Conservation (phyloP, 1,284 basidiomycete genomes). For the Moesziomyces parantarcticus region DNA sequence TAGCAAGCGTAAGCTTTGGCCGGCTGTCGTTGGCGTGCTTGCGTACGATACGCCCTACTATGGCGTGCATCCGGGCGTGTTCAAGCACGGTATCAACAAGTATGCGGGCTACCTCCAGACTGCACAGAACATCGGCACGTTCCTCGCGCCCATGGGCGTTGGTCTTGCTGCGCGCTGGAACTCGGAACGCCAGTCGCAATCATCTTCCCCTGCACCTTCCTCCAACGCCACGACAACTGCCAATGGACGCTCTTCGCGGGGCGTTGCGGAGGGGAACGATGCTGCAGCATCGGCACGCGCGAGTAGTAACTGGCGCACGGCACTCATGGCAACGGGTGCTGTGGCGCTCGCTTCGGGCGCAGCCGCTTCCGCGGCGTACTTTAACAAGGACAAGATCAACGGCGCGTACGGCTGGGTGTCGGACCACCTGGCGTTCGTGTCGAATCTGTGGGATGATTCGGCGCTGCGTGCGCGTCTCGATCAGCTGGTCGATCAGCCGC, state of each 20-base stretch:
- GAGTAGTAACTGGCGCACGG: constrained; percentile 28
- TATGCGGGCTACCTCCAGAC: constrained; percentile 78
- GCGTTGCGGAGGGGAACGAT: constrained; percentile 2
- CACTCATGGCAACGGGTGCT: constrained; percentile 70
- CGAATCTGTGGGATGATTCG: constrained; percentile 84
- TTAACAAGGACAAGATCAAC: constrained; percentile 73
- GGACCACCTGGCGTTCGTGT: constrained; percentile 91
- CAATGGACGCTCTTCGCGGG: constrained; percentile 28
- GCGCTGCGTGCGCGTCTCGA: constrained; percentile 73
- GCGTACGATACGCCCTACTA: constrained; percentile 83
- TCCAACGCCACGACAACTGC: constrained; percentile 29
- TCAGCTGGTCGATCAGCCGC: constrained; percentile 31
- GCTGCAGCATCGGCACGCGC: constrained; percentile 12
- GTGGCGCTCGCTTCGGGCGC: constrained; percentile 80
- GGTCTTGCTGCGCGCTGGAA: constrained; percentile 71
- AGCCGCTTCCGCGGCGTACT: constrained; percentile 76
- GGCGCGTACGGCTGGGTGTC: constrained; percentile 74
- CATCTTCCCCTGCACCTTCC: constrained; percentile 23
- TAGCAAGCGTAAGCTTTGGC: constrained; percentile 76
- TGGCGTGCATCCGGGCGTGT: constrained; percentile 80
- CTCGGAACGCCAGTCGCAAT: constrained; percentile 49
- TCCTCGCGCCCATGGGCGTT: constrained; percentile 69
- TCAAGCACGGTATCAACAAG: constrained; percentile 85
- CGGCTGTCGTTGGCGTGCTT: constrained; percentile 80
- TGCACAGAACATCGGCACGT: constrained; percentile 72